Conservation (phyloP, 192 early-diverging fungal species). For the Entrophospora sp. region DNA sequence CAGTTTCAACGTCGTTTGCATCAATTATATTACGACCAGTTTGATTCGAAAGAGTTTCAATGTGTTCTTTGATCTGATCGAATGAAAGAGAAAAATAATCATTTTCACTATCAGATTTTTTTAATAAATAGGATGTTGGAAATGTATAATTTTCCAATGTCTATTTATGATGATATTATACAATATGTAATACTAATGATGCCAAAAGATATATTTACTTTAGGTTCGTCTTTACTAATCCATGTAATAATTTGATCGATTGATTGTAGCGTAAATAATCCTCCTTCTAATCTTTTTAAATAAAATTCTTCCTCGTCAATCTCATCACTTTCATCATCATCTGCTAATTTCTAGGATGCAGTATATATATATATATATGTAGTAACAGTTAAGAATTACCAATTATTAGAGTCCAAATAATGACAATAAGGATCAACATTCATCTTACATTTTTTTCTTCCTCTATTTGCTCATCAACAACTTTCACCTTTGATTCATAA, state of each 20-base stretch:
- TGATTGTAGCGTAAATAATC: slow-evolving; percentile 73
- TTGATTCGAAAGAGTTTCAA: slow-evolving; percentile 31
- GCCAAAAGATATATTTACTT: slow-evolving; percentile 19
- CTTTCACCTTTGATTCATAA: slow-evolving; percentile 54
- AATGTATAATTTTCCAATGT: neutral
- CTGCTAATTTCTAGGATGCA: slow-evolving; percentile 21
- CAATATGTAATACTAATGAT: too few species aligned
- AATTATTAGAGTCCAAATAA: slow-evolving; percentile 3
- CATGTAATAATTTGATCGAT: slow-evolving; percentile 61
- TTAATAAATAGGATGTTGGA: neutral
- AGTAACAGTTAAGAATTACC: neutral
- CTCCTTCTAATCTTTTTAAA: slow-evolving; percentile 60
- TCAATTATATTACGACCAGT: slow-evolving; percentile 36
- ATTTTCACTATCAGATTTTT: too few species aligned
- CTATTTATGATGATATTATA: slow-evolving; percentile 21
- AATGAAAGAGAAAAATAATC: neutral
- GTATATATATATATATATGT: neutral
- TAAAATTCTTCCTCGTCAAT: slow-evolving; percentile 63
- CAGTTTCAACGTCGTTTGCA: slow-evolving; percentile 31
- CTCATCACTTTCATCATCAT: slow-evolving; percentile 41
- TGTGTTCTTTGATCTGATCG: slow-evolving; percentile 28
- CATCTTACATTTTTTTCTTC: slow-evolving; percentile 31
- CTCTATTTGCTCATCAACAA: slow-evolving; percentile 48
- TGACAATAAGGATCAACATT: neutral
- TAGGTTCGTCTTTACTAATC: slow-evolving; percentile 46